A percentile compares a stretch with the other conserved stretches of the same genome.
phyloP scores from a whole-genome alignment of 257 asterid genomes.

The Solanum tarijense region DNA sequence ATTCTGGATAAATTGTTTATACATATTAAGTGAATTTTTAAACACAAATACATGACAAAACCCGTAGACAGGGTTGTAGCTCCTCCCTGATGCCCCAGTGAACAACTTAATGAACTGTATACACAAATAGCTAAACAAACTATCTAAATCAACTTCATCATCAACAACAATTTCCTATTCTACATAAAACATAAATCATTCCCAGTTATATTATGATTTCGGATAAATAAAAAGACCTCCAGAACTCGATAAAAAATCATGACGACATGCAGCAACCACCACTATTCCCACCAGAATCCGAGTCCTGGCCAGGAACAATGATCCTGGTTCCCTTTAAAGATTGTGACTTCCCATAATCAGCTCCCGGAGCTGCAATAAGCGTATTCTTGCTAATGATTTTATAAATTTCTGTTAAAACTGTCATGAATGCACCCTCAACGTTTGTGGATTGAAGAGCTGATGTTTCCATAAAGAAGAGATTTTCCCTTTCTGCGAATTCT shows the following conservation, averaged over 20 bases:
- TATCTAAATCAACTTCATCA: not conserved
- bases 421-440: slow-evolving; percentile 63
- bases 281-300: slow-evolving; percentile 26
- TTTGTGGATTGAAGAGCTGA: slow-evolving; percentile 76
- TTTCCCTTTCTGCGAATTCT: slow-evolving; percentile 84
- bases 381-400: slow-evolving; percentile 62
- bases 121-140: not conserved
- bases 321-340: slow-evolving; percentile 62
- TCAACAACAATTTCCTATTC: not conserved
- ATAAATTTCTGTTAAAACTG: slow-evolving; percentile 47
- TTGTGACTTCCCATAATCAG: slow-evolving; percentile 29
- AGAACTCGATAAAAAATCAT: slow-evolving; percentile 3
- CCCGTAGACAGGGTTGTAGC: not conserved
- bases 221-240: not conserved
- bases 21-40: not conserved
- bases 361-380: slow-evolving; percentile 22
- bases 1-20: not conserved
- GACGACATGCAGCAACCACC: slow-evolving; percentile 50
- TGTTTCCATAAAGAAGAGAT: slow-evolving; percentile 76
- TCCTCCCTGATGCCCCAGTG: not conserved
- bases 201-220: not conserved
- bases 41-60: not conserved
- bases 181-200: not conserved
- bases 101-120: not conserved
- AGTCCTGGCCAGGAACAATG: slow-evolving; percentile 40